Evolutionary conservation across 805 yeast species (phyloP).

Genomic region (Starmerella riodocensis): DNA sequence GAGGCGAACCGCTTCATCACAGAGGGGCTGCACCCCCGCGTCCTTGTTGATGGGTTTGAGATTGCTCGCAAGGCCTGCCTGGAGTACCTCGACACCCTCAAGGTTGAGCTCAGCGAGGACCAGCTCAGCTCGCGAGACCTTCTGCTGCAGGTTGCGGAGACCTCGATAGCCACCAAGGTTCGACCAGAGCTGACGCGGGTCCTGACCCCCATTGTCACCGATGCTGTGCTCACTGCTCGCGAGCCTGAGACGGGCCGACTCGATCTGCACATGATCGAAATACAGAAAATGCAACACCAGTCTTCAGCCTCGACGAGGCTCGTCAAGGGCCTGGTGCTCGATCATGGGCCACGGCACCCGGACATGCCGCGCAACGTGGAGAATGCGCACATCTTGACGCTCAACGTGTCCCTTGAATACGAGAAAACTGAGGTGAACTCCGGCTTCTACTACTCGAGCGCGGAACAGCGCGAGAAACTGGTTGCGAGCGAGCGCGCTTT

Average conservation of each 20-base stretch:
- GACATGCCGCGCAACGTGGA: conserved; percentile 88
- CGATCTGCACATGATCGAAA: conserved; percentile 94
- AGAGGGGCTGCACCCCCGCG: conserved; percentile 94
- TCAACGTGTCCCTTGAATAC: conserved; percentile 89
- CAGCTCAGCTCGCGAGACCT: conserved; percentile 59
- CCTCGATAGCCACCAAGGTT: conserved; percentile 81
- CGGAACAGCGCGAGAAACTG: conserved; percentile 90
- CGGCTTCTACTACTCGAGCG: conserved; percentile 84
- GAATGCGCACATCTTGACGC: conserved; percentile 72
- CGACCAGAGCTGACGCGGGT: conserved; percentile 61
- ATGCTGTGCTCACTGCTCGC: conserved; percentile 71
- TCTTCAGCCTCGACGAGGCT: conserved; percentile 71
- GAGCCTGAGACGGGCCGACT: conserved; percentile 38
- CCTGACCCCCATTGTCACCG: conserved; percentile 88
- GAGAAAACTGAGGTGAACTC: conserved; percentile 97
- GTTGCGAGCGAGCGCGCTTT: conserved; percentile 88
- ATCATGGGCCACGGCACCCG: conserved; percentile 98
- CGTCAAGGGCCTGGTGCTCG: conserved; percentile 80
- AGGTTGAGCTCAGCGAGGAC: conserved; percentile 32
- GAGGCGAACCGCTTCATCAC: conserved; percentile 85
- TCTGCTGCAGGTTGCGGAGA: conserved; percentile 78
- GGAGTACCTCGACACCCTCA: conserved; percentile 54
- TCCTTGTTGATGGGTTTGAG: conserved; percentile 90
- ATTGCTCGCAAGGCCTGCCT: conserved; percentile 67
- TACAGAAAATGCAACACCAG: conserved; percentile 95